Evolutionary conservation across 2,329 filamentous ascomycete species (phyloP), one percentile per base, ranked within the genome.

Genomic region (Penicillium sp.): DNA sequence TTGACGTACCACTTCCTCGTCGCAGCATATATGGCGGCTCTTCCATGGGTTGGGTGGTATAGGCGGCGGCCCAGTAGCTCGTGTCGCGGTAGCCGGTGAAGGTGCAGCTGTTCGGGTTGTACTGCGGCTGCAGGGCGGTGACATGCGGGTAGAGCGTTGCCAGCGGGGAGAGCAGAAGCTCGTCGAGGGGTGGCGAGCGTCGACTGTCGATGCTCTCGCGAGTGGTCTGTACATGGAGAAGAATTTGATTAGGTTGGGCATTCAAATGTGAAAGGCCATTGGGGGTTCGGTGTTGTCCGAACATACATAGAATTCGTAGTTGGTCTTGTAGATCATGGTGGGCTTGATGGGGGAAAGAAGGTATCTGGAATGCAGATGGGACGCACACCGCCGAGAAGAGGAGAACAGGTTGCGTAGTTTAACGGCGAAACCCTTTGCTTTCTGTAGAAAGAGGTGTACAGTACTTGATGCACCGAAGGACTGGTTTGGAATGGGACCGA

Each of bases 301-400:
- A 73, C 74, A 65, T 64, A 76, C 75, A 54, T 76, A 75, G 52
- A 74, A 69, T 59, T 77, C 73, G 58, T 75, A 77, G 69, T 77
- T 77, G 64, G 69, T 72, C 53, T 74, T 76, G 71, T 77, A 77
- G 47, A 65, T 66, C 72, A 75, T 77, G 43, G 43, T 73, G 62
- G 34, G 45, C 45, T 35, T 50, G 3, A 35, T 20, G 20, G 20
- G 20, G 20, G 20, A 20, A 20, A 49, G n/a, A n/a, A 42, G 42
- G 54, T 43, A 17, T 31, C 12, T 22, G 17, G 17, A 38, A 12
- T 37, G 28, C 54, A 52, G 42, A 43, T 28, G 31, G 39, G 53
- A 38, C 34, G 31, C 45, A 37, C 35, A 55, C 48, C 37, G 28
- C 54, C 54, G 54, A 49, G 14, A 22, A n/a, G 28, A 12, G 12